Conservation (phyloP, 1,139 yeast species). For the Saccharomyces hybrid region DNA sequence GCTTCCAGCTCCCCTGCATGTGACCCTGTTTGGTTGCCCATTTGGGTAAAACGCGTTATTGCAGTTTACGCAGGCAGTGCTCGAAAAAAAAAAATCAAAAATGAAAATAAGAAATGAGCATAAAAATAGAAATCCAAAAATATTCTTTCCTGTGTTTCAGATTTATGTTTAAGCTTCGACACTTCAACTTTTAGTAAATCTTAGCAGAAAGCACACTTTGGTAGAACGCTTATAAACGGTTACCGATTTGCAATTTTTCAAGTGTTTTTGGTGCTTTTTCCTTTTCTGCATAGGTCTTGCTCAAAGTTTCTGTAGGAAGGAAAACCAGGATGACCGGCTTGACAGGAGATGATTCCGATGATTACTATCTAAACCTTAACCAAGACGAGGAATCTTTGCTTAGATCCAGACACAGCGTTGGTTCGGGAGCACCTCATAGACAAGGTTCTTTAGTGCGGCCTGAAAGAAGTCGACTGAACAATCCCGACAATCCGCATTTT, state of each 20-base stretch:
- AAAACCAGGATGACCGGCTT: background rate
- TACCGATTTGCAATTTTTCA: background rate
- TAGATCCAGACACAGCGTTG: constrained; percentile 11
- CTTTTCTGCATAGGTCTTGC: background rate
- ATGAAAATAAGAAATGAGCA: background rate
- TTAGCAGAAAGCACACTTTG: background rate
- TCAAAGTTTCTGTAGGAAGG: background rate
- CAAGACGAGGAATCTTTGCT: constrained; percentile 19
- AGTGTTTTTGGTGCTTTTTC: background rate
- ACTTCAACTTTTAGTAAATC: background rate
- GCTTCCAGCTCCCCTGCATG: background rate
- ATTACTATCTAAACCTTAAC: constrained; percentile 14
- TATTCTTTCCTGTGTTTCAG: background rate
- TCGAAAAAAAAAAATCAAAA: constrained; percentile 1
- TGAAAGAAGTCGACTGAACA: constrained; percentile 61
- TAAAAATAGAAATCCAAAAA: background rate
- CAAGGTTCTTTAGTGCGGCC: constrained; percentile 65
- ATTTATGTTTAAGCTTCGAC: background rate
- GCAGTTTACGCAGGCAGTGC: background rate
- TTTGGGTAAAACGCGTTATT: background rate
- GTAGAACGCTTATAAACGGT: background rate
- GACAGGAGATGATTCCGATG: constrained; percentile 12
- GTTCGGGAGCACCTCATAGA: constrained; percentile 16
- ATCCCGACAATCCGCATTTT: constrained; percentile 63
- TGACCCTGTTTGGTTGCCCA: background rate